phyloP scores from a whole-genome alignment of 2,329 filamentous ascomycete species.

The Alternaria ventricosa region DNA sequence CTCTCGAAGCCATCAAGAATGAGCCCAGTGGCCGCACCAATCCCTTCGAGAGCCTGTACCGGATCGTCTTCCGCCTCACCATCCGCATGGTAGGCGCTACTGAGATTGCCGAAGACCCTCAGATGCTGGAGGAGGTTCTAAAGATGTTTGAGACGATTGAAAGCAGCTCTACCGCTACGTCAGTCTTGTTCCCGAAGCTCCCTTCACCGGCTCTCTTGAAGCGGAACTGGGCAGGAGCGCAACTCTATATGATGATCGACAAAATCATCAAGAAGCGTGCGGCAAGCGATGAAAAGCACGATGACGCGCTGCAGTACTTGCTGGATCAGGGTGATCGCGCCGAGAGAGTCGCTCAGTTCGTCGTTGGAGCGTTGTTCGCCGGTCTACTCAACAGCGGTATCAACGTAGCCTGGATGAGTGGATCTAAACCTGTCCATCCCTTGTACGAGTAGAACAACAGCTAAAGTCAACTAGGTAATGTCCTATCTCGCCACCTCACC shows the following conservation, averaged over 20 bases:
- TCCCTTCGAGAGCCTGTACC: slow-evolving; percentile 62
- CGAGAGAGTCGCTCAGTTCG: slow-evolving; percentile 55
- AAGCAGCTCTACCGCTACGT: slow-evolving; percentile 49
- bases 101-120: slow-evolving; percentile 60
- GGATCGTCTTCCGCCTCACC: slow-evolving; percentile 63
- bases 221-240: slow-evolving; percentile 54
- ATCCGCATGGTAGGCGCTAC: slow-evolving; percentile 62
- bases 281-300: slow-evolving; percentile 49
- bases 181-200: slow-evolving; percentile 62
- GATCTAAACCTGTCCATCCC: background rate
- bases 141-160: slow-evolving; percentile 58
- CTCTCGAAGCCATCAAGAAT: slow-evolving; percentile 48
- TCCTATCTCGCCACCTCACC: slow-evolving; percentile 44
- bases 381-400: slow-evolving; percentile 65
- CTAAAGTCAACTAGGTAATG: slow-evolving; percentile 9
- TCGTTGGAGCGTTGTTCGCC: slow-evolving; percentile 62
- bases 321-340: slow-evolving; percentile 60
- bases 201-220: slow-evolving; percentile 54
- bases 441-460: background rate
- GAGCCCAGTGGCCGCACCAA: slow-evolving; percentile 52
- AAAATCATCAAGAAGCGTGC: slow-evolving; percentile 57
- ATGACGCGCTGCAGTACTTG: slow-evolving; percentile 62
- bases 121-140: slow-evolving; percentile 53
- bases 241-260: slow-evolving; percentile 58
- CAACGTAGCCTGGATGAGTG: slow-evolving; percentile 59